phyloP scores from a whole-genome alignment of 2,329 filamentous ascomycete genomes.

The Fusarium staphyleae region DNA sequence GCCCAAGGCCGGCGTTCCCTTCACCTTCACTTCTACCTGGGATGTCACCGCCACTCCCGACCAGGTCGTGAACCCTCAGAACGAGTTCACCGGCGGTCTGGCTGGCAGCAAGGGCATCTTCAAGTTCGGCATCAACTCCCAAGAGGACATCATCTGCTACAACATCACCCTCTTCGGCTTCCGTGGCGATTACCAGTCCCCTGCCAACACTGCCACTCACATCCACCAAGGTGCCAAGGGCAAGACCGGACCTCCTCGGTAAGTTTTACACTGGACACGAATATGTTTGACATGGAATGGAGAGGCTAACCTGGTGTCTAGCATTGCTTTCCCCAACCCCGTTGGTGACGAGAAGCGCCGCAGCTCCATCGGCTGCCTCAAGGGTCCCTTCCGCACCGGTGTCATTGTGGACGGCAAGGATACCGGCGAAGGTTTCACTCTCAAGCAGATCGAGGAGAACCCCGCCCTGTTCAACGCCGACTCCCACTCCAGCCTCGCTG shows the following conservation, averaged over 20 bases:
- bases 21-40: constrained; percentile 58
- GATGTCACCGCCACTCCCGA: constrained; percentile 56
- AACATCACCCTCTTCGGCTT: constrained; percentile 60
- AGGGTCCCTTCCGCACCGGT: constrained; percentile 48
- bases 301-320: constrained; percentile 19
- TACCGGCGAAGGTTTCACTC: constrained; percentile 54
- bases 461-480: constrained; percentile 61
- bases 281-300: not conserved
- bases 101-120: constrained; percentile 56
- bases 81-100: constrained; percentile 50
- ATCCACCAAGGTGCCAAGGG: constrained; percentile 59
- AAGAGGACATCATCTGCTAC: constrained; percentile 53
- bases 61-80: constrained; percentile 56
- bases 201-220: constrained; percentile 61
- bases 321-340: constrained; percentile 59
- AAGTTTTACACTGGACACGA: constrained; percentile 7
- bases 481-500: constrained; percentile 56
- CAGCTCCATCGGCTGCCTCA: constrained; percentile 51
- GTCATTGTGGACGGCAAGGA: constrained; percentile 42
- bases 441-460: constrained; percentile 59
- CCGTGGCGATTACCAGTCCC: constrained; percentile 57
- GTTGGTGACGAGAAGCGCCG: constrained; percentile 46
- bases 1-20: constrained; percentile 34
- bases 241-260: constrained; percentile 57
- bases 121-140: constrained; percentile 60